These are phyloP conservation scores for Rhynchosporium graminicola DNA, from an alignment of 2,329 filamentous ascomycete species.

Conservation along the genomic window DNA sequence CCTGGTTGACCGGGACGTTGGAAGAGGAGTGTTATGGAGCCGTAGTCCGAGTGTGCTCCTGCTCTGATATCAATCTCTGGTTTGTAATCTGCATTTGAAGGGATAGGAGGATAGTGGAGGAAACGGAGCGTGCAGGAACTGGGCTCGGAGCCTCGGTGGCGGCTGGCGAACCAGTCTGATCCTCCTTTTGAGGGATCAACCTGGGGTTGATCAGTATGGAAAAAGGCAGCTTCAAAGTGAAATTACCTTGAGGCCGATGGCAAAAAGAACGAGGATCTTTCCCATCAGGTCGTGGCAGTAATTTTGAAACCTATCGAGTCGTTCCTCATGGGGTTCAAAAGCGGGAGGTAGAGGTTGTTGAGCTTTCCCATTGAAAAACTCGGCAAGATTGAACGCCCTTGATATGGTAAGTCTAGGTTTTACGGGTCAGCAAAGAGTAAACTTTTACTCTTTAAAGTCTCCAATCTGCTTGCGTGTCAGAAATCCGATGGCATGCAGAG, in stretches of 20 bases:
- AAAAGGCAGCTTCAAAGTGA: background rate
- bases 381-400: constrained; percentile 90
- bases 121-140: constrained; percentile 57
- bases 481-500: background rate
- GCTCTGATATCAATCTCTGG: constrained; percentile 71
- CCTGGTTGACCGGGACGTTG: constrained; percentile 83
- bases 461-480: constrained; percentile 56
- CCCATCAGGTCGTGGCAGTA: constrained; percentile 73
- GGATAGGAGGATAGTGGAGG: constrained; percentile 67
- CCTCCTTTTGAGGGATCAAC: constrained; percentile 34
- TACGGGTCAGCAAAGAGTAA: background rate
- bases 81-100: constrained; percentile 45
- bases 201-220: constrained; percentile 20
- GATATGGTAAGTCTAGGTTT: constrained; percentile 13
- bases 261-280: constrained; percentile 74
- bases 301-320: constrained; percentile 66
- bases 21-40: constrained; percentile 74
- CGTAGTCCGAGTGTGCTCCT: constrained; percentile 86
- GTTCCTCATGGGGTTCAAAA: constrained; percentile 58
- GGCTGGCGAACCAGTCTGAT: constrained; percentile 52
- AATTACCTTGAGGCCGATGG: constrained; percentile 67
- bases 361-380: constrained; percentile 66
- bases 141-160: constrained; percentile 55
- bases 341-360: constrained; percentile 75
- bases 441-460: constrained; percentile 80